phyloP scores from a whole-genome alignment of 192 early-diverging fungal genomes.

The Entrophospora sp. region DNA sequence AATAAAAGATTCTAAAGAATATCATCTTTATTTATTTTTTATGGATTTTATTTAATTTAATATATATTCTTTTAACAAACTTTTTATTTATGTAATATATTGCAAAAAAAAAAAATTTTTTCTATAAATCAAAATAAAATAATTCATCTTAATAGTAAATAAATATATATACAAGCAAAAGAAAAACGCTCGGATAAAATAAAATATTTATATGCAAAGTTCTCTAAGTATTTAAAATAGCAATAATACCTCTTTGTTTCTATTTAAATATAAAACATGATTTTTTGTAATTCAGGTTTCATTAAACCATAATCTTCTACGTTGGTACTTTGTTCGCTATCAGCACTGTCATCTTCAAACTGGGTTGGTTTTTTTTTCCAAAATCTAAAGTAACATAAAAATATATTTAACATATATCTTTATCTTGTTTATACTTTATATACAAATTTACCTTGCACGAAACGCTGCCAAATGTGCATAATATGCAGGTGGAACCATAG shows the following conservation, averaged over 20 bases:
- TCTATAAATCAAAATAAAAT: neutral
- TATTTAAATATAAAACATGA: neutral
- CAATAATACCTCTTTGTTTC: neutral
- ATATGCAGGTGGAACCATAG: no score
- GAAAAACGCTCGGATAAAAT: no score
- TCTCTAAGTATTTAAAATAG: neutral
- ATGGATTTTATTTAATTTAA: neutral
- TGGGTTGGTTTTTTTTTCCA: neutral
- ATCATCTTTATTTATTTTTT: neutral
- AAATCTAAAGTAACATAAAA: neutral
- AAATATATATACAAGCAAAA: no score
- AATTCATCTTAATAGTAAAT: neutral
- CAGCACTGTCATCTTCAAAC: neutral
- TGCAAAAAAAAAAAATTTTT: no score
- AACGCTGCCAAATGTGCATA: no score
- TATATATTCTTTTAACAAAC: no score
- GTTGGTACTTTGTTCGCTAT: neutral
- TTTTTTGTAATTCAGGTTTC: neutral
- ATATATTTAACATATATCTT: no score
- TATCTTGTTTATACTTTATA: no score
- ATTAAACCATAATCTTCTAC: neutral
- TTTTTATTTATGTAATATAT: no score
- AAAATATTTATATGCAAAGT: no score
- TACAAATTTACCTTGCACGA: no score
- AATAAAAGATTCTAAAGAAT: conserved; percentile 17